Base-by-base conservation (phyloP, 2,329 filamentous ascomycete species). In the Chalaropsis thielavioides region DNA sequence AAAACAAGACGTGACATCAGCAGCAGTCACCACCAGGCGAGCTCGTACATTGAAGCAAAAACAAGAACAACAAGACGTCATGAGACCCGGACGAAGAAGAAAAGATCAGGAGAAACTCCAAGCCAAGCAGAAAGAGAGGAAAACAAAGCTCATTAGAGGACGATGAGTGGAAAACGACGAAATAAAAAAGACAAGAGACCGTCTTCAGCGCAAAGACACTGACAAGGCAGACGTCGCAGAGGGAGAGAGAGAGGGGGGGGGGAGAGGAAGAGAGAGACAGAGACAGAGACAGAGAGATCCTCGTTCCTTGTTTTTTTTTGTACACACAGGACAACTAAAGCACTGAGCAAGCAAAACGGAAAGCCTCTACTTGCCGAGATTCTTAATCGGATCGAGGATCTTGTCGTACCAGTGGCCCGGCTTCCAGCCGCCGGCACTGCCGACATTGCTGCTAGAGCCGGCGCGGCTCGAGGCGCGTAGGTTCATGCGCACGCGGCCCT, bases 401-500 rank as follows among this genome's bases (percentile, higher is more conserved):
- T 46, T 43, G 41, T 67, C 66, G 59, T 64, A 64, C 66, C 66
- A 67, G 8, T 51, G 49, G 24, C 66, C 66, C 13, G 63, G 62
- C 59, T 67, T 67, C 66, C 66, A 67, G 5, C 66, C 63, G 13
- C 66, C 63, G 19, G 66, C 66, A 15, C n/a, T 41, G 13, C 61
- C 62, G 13, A 58, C 11, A 31, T 58, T 58, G 17, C 60, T 58
- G 17, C 51, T 24, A 22, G 51, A 35, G 10, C 60, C 41, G 15
- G 19, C 60, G n/a, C 60, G 46, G 41, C 27, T 49, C 10, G 81
- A 80, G 49, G 79, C 74, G 75, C 82, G 83, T 56, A 85, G 73
- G 63, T 76, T 81, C 69, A 84, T 75, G 58, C 81, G 76, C 19
- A 96, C 83, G 70, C 90, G 85, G 0, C 91, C 92, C 75, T 99